Evolutionary conservation across 2,329 filamentous ascomycete species (phyloP).

Genomic region (Cladosporium cucumerinum): DNA sequence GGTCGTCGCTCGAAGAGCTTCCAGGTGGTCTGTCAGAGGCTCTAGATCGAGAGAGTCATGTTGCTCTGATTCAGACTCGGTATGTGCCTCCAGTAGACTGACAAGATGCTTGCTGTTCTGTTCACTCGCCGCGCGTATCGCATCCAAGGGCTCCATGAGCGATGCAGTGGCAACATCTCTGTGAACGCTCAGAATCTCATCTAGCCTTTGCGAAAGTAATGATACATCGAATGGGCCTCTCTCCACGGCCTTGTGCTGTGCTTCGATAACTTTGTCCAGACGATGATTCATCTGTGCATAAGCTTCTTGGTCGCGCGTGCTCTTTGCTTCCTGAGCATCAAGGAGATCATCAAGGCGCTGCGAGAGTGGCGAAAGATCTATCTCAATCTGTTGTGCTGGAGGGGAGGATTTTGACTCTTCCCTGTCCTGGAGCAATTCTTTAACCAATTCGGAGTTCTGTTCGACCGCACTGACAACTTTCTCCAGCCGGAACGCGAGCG

Average conservation of each 20-base stretch:
- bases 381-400: slow-evolving; percentile 3
- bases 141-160: slow-evolving; percentile 20
- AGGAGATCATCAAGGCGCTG: slow-evolving; percentile 24
- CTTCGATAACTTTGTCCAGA: slow-evolving; percentile 7
- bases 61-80: not conserved
- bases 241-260: slow-evolving; percentile 14
- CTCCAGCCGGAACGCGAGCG: slow-evolving; percentile 23
- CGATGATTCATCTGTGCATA: not conserved
- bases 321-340: slow-evolving; percentile 22
- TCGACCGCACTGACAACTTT: slow-evolving; percentile 29
- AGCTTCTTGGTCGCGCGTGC: slow-evolving; percentile 5
- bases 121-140: slow-evolving; percentile 22
- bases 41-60: not conserved
- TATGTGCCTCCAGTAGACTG: slow-evolving; percentile 21
- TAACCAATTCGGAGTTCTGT: slow-evolving; percentile 26
- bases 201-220: slow-evolving; percentile 13
- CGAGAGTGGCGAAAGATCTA: slow-evolving; percentile 19
- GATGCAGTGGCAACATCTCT: slow-evolving; percentile 5
- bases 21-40: slow-evolving; percentile 13
- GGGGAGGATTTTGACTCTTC: not conserved
- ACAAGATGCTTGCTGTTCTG: slow-evolving; percentile 23
- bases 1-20: slow-evolving; percentile 20
- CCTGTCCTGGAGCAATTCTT: slow-evolving; percentile 23
- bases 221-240: slow-evolving; percentile 13
- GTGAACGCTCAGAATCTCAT: slow-evolving; percentile 15